Base-by-base conservation (phyloP, 1,139 yeast genomes). In the Saccharomyces hybrid region DNA sequence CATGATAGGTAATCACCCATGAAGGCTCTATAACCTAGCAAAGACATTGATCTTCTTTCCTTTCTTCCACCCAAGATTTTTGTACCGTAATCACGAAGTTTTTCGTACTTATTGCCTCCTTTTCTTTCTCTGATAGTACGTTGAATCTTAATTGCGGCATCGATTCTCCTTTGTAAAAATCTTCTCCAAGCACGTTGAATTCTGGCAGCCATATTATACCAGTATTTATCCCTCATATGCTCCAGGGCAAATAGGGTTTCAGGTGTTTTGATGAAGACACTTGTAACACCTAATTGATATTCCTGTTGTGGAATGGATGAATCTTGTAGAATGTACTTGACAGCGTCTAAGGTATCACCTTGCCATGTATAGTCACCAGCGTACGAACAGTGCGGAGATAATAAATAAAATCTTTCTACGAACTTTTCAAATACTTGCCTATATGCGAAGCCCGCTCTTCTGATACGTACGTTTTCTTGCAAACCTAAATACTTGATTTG, bases 381-480 rank as follows among this genome's bases (percentile, higher is more conserved):
- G 73, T 95, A 95, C 5, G 98, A 95, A 42, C 98, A 91, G 61
- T 84, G 81, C 2, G 91, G 82, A 0, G 98, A 90, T 53, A 95
- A 77, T 55, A 95, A 74, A 70, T 89, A 93, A 70, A 95, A 95
- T 66, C 99, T 78, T 73, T 95, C 97, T n/a, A 90, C 97, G 70
- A 95, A 95, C 70, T 91, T 90, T 56, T 93, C 98, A 73, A 90
- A 95, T 0, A 97, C 88, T 60, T 96, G 96, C 73, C 99, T 85
- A 67, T 91, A 93, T 2, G 99, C 99, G 73, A 95, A 95, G 51
- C 99, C 99, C 0, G 99, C 99, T 76, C 99, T 86, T 76, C 99
- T 84, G 62, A 95, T 95, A 61, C 99, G 83, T 49, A 95, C 98
- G 70, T 95, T 95, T 71, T 95, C 99, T 68, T 93, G 95, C 70